phyloP scores from a whole-genome alignment of 1,284 basidiomycete species.

The Fistulinella cinereoalba region DNA sequence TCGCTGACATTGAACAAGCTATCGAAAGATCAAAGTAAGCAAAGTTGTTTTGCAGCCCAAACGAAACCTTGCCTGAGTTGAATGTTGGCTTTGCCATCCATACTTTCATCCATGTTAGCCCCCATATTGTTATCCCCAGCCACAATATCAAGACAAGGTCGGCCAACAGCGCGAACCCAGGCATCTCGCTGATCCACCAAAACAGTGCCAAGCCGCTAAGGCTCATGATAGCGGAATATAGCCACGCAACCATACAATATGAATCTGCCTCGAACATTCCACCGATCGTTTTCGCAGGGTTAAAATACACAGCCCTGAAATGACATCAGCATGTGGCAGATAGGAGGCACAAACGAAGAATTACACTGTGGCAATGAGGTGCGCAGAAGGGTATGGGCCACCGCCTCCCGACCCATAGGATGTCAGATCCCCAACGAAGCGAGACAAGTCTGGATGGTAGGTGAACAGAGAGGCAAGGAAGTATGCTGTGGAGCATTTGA shows the following conservation, averaged over 20 bases:
- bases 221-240: slow-evolving; percentile 74
- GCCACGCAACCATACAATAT: slow-evolving; percentile 70
- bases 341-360: slow-evolving; percentile 18
- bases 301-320: slow-evolving; percentile 72
- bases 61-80: slow-evolving; percentile 68
- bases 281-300: slow-evolving; percentile 84
- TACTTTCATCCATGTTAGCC: slow-evolving; percentile 84
- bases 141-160: slow-evolving; percentile 70
- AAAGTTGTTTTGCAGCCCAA: not conserved
- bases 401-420: slow-evolving; percentile 43
- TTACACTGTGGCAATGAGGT: slow-evolving; percentile 90
- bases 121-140: slow-evolving; percentile 81
- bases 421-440: slow-evolving; percentile 61
- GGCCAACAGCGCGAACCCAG: slow-evolving; percentile 68
- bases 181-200: slow-evolving; percentile 69
- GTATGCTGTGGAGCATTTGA: slow-evolving; percentile 93
- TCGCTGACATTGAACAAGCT: slow-evolving; percentile 90
- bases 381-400: slow-evolving; percentile 69
- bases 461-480: slow-evolving; percentile 91
- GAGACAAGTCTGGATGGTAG: slow-evolving; percentile 71
- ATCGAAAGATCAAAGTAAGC: slow-evolving; percentile 1
- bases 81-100: slow-evolving; percentile 90
- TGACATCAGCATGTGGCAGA: slow-evolving; percentile 3
- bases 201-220: slow-evolving; percentile 76
- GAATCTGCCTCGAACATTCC: slow-evolving; percentile 89